Base-by-base conservation (phyloP, 2,329 filamentous ascomycete genomes). In the Trichoderma breve region DNA sequence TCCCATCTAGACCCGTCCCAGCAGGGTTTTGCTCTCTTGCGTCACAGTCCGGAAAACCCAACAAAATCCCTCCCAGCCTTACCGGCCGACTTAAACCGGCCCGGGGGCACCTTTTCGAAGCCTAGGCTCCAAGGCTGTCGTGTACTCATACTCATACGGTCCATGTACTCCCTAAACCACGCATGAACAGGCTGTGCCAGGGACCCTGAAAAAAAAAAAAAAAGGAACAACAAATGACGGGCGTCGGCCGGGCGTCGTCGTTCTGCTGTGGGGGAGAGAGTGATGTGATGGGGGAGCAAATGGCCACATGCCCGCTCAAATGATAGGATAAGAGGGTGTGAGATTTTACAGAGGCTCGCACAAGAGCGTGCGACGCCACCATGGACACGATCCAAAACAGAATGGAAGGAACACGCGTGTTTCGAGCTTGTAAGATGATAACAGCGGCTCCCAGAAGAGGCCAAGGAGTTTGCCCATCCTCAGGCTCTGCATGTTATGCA, bases 1-100 rank as follows among this genome's bases (percentile, higher is more conserved):
- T 53, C 39, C 57, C 26, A 43, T 24, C 24, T 21, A 57, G 47
- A 21, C 32, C 62, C 21, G n/a, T 61, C n/a, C n/a, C 39, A 43
- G 39, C 39, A 43, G 39, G 39, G 18, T 18, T 43, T 43, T 43
- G 15, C 14, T 18, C 6, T 32, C 12, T n/a, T 47, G 39, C 26
- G 30, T 51, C 62, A 64, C 63, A 66, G 14, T 28, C 63, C 63
- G 14, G 47, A n/a, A 66, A 34, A 15, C 26, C 47, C 63, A 66
- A 66, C 63, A 55, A 34, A 65, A 32, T 36, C n/a, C 62, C 26
- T 55, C 64, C 64, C 64, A 67, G 64, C 64, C 64, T 67, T 67
- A 67, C 64, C 51, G 64, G 34, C 64, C 64, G 21, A 39, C 58
- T 39, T 39, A 15, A 62, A n/a, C 30, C 57, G 57, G 28, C 57